Base-by-base conservation (phyloP, 2,329 filamentous ascomycete species). In the Phaeosphaeria sp. region DNA sequence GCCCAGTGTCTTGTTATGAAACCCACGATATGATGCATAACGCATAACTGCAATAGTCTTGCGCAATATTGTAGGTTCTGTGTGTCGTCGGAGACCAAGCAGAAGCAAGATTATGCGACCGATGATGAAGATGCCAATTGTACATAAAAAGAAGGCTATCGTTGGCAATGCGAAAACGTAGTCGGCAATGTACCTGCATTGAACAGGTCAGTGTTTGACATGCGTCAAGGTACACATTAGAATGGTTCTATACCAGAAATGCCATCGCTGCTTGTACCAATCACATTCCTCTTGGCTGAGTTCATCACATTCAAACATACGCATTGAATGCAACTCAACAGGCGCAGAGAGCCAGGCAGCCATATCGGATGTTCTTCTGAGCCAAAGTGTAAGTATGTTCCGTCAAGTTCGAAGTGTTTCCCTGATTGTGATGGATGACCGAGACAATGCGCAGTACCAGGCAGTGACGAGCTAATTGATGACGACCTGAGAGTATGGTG, bases 81-180 rank as follows among this genome's bases (percentile, higher is more conserved):
- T 48, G 13, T 52, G 47, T 27, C 46, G 57, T 17, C 58, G 60
- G 33, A 64, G 55, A 3, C 58, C 55, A 1, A 75, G 66, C 41
- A 78, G 30, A 25, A 71, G 68, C 13, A 63, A 62, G 18, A 79
- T 55, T 17, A 80, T 64, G 48, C 79, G 71, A 2, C 73, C 71
- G 18, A 85, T 68, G 22, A 79, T 69, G 60, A 84, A 86, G 13
- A 85, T 56, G 1, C 78, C 75, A 52, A 86, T 82, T n/a, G 74
- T 69, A 0, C 77, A 75, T 62, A 83, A 74, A 68, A 86, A 82
- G 61, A 87, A 83, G 46, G 82, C 84, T 2, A 85, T 72, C 0
- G 84, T 85, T 6, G 79, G 78, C 3, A 86, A 69, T 0, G 80
- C 82, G 61, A 82, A 87, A 36, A 82, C 79, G 60, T 82, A 79